Conservation (phyloP, 768 basidiomycete genomes). For the Termitomyces heimii region DNA sequence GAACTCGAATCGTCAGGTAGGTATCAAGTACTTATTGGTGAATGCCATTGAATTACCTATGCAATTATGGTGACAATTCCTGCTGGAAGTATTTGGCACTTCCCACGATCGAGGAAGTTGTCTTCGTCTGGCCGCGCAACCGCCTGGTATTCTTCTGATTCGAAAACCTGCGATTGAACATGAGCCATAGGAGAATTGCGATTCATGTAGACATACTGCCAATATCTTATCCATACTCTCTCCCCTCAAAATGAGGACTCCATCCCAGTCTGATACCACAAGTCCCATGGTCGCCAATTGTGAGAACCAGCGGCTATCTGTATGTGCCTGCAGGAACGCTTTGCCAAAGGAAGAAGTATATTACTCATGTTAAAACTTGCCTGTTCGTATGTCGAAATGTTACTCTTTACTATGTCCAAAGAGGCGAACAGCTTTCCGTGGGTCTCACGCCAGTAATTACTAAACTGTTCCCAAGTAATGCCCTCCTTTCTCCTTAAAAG, state of each 20-base stretch:
- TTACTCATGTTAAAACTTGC: not conserved
- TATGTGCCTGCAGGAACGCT: conserved; percentile 13
- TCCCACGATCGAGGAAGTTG: conserved; percentile 17
- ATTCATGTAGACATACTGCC: conserved; percentile 12
- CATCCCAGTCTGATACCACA: conserved; percentile 18
- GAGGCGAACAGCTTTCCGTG: conserved; percentile 22
- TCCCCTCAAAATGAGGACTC: conserved; percentile 24
- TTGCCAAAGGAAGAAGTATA: no score
- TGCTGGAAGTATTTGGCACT: conserved; percentile 8
- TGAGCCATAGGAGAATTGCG: not conserved
- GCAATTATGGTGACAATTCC: conserved; percentile 3
- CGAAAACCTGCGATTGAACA: conserved; percentile 7
- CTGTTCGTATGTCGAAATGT: conserved; percentile 30
- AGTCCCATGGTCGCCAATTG: conserved; percentile 12
- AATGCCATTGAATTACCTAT: not conserved
- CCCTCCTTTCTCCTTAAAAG: conserved; percentile 21
- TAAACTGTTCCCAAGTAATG: conserved; percentile 24
- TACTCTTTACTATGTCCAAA: conserved; percentile 24
- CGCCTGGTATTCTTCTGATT: conserved; percentile 4
- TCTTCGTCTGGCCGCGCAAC: conserved; percentile 6
- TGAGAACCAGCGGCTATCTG: conserved; percentile 7
- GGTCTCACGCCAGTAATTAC: conserved; percentile 23
- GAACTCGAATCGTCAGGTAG: not conserved
- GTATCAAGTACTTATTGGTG: no score
- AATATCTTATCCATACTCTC: conserved; percentile 25